Evolutionary conservation across 768 basidiomycete genomes (phyloP).

Genomic region (Pleurotus tuber-regium): DNA sequence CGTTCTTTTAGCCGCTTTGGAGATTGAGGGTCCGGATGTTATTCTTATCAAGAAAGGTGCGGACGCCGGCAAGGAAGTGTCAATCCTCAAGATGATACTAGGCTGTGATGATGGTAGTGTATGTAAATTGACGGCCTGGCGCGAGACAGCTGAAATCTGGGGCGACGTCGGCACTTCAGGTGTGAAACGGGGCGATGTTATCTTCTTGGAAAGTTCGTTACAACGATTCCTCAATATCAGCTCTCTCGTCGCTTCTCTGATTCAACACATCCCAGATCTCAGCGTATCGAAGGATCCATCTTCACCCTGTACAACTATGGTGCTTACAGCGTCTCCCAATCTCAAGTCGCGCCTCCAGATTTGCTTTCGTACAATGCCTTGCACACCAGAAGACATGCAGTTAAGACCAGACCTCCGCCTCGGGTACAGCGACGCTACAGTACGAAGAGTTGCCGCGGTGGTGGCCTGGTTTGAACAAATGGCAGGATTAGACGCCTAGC

Average conservation of each 20-base stretch:
- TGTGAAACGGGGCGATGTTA: conserved; percentile 68
- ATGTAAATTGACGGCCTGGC: conserved; percentile 76
- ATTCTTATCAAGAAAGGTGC: conserved; percentile 65
- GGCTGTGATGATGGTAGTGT: conserved; percentile 71
- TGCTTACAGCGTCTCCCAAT: conserved; percentile 66
- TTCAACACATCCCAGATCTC: conserved; percentile 41
- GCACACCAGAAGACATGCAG: conserved; percentile 52
- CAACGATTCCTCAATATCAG: too few species aligned
- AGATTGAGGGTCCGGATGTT: conserved; percentile 73
- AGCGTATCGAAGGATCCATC: conserved; percentile 42
- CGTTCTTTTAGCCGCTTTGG: conserved; percentile 64
- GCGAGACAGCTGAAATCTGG: conserved; percentile 74
- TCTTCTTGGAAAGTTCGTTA: conserved; percentile 65
- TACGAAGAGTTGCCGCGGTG: conserved; percentile 63
- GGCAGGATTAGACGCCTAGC: conserved; percentile 47
- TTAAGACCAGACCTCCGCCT: conserved; percentile 74
- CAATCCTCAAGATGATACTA: conserved; percentile 65
- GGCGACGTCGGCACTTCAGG: conserved; percentile 41
- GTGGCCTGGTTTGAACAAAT: conserved; percentile 74
- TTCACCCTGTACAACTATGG: conserved; percentile 29
- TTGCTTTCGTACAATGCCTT: conserved; percentile 79
- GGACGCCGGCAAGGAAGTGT: conserved; percentile 70
- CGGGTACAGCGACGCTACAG: conserved; percentile 64
- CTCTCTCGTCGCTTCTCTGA: conserved; percentile 3
- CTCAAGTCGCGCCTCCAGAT: conserved; percentile 61